Base-by-base conservation (phyloP, 2,329 filamentous ascomycete species). In the Penicillium sclerotiorum region DNA sequence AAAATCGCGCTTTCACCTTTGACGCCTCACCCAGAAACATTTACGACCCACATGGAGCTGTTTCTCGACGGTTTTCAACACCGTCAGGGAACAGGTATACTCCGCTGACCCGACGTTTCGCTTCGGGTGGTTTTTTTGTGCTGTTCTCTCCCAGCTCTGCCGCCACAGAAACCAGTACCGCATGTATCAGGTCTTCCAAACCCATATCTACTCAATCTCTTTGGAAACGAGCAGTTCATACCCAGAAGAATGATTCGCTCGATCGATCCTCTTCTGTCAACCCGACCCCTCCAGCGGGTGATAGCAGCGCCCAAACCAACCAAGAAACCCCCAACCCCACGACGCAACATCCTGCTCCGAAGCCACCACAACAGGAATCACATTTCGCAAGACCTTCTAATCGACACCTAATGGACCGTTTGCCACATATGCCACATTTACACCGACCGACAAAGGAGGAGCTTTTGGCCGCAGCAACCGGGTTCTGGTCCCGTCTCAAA, bases 361-460 rank as follows among this genome's bases (percentile, higher is more conserved):
- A 56, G 55, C 37, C 64, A 59, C 45, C 60, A 60, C 44, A 64
- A 59, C 60, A 66, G 58, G 42, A 59, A 43, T 50, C 57, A 28
- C 56, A 50, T 17, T 56, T 57, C 17, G 44, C 47, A n/a, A 47
- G 50, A 30, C 40, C 56, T 28, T 52, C 59, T 5, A 65, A 64
- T 52, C 66, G 63, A 36, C 73, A 78, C 52, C 68, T 87, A 22
- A 77, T 84, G 53, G 77, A 85, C 60, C 80, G 81, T 53, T 71
- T 87, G 48, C 82, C 86, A 20, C 87, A 89, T 61, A 83, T 91
- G 69, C 84, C 87, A n/a, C 90, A 85, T 55, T 69, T 86, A 30
- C 82, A 96, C 74, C 82, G 92, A 17, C 93, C 94, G 5, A 93
- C 87, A 7, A 96, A 95, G 67, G 92, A 96, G 68, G 94, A 99